These are phyloP conservation scores for Heliamphora exappendiculata DNA, from an alignment of 148 eudicot genomes.

Conservation along the genomic window DNA sequence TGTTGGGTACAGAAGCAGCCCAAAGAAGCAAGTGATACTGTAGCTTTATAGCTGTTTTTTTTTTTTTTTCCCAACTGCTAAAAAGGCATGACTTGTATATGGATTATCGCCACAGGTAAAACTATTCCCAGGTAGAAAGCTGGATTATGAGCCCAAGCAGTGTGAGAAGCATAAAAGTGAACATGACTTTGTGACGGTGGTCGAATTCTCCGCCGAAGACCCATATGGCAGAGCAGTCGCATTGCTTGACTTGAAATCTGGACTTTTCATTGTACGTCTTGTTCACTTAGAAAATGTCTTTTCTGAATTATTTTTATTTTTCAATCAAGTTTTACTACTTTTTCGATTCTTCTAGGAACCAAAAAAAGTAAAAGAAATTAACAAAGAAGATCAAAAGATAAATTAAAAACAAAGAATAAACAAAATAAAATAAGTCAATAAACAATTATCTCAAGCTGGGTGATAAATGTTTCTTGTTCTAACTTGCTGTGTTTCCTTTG, in stretches of 20 bases:
- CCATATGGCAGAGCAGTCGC: constrained; percentile 86
- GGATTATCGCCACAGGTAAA: constrained; percentile 45
- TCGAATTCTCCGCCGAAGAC: constrained; percentile 59
- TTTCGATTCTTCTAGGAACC: too few relatives aligned
- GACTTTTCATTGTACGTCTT: constrained; percentile 47
- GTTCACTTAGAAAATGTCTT: too few relatives aligned
- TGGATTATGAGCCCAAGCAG: constrained; percentile 61
- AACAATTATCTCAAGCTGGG: too few relatives aligned
- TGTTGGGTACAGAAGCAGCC: not conserved
- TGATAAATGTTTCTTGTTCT: too few relatives aligned
- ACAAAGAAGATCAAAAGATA: too few relatives aligned
- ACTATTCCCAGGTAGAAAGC: constrained; percentile 64
- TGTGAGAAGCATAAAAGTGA: constrained; percentile 41
- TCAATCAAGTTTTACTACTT: too few relatives aligned
- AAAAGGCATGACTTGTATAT: not conserved
- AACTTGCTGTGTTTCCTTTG: not conserved
- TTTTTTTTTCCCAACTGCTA: not conserved
- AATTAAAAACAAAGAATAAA: too few relatives aligned
- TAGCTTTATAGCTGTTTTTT: not conserved
- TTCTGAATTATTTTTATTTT: too few relatives aligned
- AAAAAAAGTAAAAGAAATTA: too few relatives aligned
- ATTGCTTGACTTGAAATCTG: constrained; percentile 58
- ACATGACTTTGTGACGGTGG: constrained; percentile 53
- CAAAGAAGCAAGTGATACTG: not conserved
- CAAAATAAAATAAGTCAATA: too few relatives aligned